Evolutionary conservation across 2,329 filamentous ascomycete genomes (phyloP).

Genomic region (Epichloe elymi): DNA sequence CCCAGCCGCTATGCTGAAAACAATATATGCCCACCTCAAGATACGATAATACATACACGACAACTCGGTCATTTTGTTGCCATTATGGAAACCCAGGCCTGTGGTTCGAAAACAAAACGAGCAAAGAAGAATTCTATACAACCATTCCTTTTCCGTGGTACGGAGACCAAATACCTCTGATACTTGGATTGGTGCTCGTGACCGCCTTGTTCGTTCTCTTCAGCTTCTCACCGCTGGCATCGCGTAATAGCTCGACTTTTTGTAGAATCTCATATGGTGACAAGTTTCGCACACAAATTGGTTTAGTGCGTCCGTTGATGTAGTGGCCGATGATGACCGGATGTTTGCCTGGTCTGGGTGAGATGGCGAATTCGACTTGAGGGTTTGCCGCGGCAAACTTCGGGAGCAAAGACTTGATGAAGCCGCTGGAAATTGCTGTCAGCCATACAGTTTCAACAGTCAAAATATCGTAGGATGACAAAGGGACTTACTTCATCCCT

Average conservation of each 20-base stretch:
- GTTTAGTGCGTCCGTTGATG: conserved; percentile 78
- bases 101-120: not conserved
- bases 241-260: conserved; percentile 62
- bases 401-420: conserved; percentile 65
- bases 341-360: conserved; percentile 79
- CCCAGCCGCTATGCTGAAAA: conserved; percentile 16
- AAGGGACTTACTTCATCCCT: conserved; percentile 68
- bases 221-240: conserved; percentile 65
- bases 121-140: conserved; percentile 26
- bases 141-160: conserved; percentile 48
- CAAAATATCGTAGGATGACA: not conserved
- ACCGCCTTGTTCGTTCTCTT: conserved; percentile 51
- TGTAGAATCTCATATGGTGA: conserved; percentile 66
- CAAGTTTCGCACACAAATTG: conserved; percentile 80
- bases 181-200: conserved; percentile 49
- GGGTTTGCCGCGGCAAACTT: conserved; percentile 72
- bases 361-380: conserved; percentile 81
- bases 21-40: conserved; percentile 9
- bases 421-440: conserved; percentile 41
- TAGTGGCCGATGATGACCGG: conserved; percentile 82
- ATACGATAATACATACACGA: conserved; percentile 17
- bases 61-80: not conserved
- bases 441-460: not conserved
- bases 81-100: conserved; percentile 1
- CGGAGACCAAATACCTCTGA: conserved; percentile 58